phyloP scores from a whole-genome alignment of 176 grass and related monocot species.

The Areca catechu region DNA sequence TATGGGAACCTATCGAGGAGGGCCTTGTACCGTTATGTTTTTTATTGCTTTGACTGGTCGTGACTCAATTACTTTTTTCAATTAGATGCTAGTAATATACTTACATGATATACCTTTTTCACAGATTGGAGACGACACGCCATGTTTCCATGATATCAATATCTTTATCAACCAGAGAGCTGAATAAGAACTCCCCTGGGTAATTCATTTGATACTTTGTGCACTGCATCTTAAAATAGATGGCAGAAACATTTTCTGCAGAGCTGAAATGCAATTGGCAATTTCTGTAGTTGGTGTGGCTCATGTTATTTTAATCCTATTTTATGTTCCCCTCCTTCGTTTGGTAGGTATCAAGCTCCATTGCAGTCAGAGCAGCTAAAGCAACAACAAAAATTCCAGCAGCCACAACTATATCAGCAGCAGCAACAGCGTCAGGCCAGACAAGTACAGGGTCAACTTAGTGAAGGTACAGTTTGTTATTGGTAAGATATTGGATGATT shows the following conservation, averaged over 20 bases:
- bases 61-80: neutral
- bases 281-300: no score
- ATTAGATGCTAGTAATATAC: neutral
- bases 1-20: constrained; percentile 99
- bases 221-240: no score
- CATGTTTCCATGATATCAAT: constrained; percentile 98
- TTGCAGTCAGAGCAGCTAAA: constrained; percentile 39
- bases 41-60: neutral
- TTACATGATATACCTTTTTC: neutral
- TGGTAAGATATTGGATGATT: constrained; percentile 9
- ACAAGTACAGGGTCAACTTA: constrained; percentile 38
- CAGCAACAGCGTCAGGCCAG: constrained; percentile 25
- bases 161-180: constrained; percentile 75
- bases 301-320: neutral
- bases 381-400: constrained; percentile 51
- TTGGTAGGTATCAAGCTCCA: constrained; percentile 69
- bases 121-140: constrained; percentile 89
- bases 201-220: constrained; percentile 28
- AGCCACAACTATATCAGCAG: constrained; percentile 14
- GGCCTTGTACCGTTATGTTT: constrained; percentile 99
- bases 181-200: constrained; percentile 63
- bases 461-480: constrained; percentile 35
- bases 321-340: constrained; percentile 3
- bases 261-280: no score
- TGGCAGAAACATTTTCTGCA: no score